Base-by-base conservation (phyloP, 768 basidiomycete species). In the Clavulina sp. region DNA sequence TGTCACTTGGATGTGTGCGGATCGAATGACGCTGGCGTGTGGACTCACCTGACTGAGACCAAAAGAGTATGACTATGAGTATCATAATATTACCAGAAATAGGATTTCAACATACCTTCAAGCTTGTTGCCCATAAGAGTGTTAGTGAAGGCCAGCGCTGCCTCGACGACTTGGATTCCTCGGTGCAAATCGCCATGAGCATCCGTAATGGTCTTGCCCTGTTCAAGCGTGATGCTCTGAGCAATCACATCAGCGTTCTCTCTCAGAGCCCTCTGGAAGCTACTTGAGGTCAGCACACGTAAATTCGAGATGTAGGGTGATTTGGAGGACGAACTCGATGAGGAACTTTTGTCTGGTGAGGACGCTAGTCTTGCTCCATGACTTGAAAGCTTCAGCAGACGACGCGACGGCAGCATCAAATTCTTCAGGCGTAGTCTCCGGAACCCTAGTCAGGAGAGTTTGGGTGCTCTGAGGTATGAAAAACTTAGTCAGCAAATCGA, bases 141-240 rank as follows among this genome's bases (percentile, higher is more conserved):
- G 0, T 80, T 80, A 0, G 93, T 87, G 57, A 88, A 80, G 29
- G 79, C 81, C 48, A 77, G 73, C 18, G 88, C 57, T n/a, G 75
- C 77, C 64, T 87, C 83, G 3, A 84, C 83, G 1, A 89, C 86
- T 65, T 96, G 91, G 30, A 93, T 70, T 26, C 92, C 92, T 26
- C 93, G 84, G 9, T 89, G 75, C 33, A 99, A 74, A 64, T 99
- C 93, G 0, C 93, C 93, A 57, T 88, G 87, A 0, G 93, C 93
- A 67, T 99, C 93, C 83, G 19, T 77, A 40, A 85, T 66, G 0
- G 93, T 99, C 69, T 96, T 96, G 16, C 93, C 93, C 66, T 97
- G 93, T 63, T 96, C 92, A 21, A 96, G 68, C 24, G 92, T 88
- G 51, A 96, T 96, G 58, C 81, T 88, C 40, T 70, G 73, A 0